Evolutionary conservation across 768 basidiomycete genomes (phyloP), one percentile per base, ranked within the genome.

Genomic region (Mycena floridula): DNA sequence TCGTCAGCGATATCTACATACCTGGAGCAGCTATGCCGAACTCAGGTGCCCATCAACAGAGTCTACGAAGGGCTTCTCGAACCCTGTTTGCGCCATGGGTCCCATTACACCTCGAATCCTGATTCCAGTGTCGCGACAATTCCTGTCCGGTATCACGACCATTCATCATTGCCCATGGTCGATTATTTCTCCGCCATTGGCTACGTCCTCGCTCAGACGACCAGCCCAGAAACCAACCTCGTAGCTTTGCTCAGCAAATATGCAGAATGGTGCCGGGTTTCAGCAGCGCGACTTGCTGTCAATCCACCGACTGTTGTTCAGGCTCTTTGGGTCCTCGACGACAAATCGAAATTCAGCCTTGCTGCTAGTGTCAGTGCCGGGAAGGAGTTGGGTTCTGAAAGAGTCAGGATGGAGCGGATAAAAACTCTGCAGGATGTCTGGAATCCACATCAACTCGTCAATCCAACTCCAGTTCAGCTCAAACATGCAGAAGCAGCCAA

Each of bases 301-400:
- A 49, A 49, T 30, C 42, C 48, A n/a, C 48, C 48, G 15, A 49
- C 48, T 22, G 48, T 49, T 8, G 48, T 49, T 25, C 48, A 49
- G 28, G 36, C 44, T 24, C 25, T 49, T 22, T 49, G 36, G 12
- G 37, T 38, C 22, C 9, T 39, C n/a, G 13, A 15, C n/a, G 38
- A 39, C 38, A 13, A 7, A 35, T 24, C 27, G 23, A 15, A 25
- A 40, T 49, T 49, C 37, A 49, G 48, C 21, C 30, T 49, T 12
- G 37, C 48, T 4, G 44, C 48, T 15, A 49, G 48, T 35, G 25
- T 49, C 8, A 40, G 43, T 15, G 48, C 48, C 22, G 48, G 48
- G 3, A 49, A 49, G 28, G 48, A 43, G n/a, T 22, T 20, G 13
- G 43, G 48, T 16, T 27, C 43, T 8, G 48, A 49, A 26, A 43